These are phyloP conservation scores for Cordyceps cateniannulata DNA, from an alignment of 2,329 filamentous ascomycete genomes.

Conservation along the genomic window DNA sequence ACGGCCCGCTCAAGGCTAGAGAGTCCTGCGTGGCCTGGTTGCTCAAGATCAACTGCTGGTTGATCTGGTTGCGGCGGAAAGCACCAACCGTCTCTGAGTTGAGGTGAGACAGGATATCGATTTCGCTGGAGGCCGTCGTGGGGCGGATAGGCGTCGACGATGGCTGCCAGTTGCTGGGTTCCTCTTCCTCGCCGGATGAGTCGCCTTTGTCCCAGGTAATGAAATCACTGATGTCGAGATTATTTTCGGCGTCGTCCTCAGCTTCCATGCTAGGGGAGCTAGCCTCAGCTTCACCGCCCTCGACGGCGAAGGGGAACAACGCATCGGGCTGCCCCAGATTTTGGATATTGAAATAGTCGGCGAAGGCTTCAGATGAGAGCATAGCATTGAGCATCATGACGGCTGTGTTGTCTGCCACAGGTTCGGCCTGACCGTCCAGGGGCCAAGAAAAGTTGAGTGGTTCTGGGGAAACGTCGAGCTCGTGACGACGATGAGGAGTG, in stretches of 20 bases:
- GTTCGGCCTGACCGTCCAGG: slow-evolving; percentile 37
- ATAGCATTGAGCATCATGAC: slow-evolving; percentile 77
- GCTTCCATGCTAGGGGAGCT: slow-evolving; percentile 35
- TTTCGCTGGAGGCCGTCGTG: slow-evolving; percentile 42
- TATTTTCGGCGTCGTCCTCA: slow-evolving; percentile 60
- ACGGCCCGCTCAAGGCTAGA: slow-evolving; percentile 53
- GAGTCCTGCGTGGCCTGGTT: slow-evolving; percentile 56
- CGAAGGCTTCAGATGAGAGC: slow-evolving; percentile 49
- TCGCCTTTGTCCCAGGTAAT: slow-evolving; percentile 58
- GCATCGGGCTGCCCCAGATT: slow-evolving; percentile 68
- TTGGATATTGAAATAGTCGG: slow-evolving; percentile 54
- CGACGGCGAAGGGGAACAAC: slow-evolving; percentile 63
- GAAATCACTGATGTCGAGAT: slow-evolving; percentile 64
- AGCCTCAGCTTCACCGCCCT: slow-evolving; percentile 50
- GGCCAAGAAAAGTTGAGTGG: slow-evolving; percentile 45
- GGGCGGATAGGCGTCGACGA: slow-evolving; percentile 47
- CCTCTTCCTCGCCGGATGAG: slow-evolving; percentile 54
- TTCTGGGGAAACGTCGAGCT: slow-evolving; percentile 48
- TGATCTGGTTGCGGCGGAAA: slow-evolving; percentile 65
- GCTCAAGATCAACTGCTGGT: slow-evolving; percentile 53
- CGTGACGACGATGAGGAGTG: slow-evolving; percentile 43
- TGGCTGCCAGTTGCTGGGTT: slow-evolving; percentile 42
- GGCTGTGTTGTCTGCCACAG: slow-evolving; percentile 60
- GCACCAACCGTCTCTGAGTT: slow-evolving; percentile 65
- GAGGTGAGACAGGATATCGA: slow-evolving; percentile 50